A percentile compares a stretch with the other conserved stretches of the same genome.
phyloP scores from a whole-genome alignment of 2,329 filamentous ascomycete genomes.

The Alternaria gansuensis region DNA sequence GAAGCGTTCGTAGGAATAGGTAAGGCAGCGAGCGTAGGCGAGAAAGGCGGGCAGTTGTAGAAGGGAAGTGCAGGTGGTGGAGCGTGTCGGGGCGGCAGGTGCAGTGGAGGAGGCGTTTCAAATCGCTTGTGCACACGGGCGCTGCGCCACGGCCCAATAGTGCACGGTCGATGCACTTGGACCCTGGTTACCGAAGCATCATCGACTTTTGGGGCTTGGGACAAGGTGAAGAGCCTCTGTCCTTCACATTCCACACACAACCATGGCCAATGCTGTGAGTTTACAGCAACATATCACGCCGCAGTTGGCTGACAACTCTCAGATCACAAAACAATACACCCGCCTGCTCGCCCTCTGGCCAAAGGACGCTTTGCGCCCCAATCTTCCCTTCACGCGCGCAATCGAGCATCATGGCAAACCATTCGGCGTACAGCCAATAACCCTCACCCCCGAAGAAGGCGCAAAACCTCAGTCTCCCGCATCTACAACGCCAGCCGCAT shows the following conservation, averaged over 20 bases:
- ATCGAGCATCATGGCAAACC: slow-evolving; percentile 54
- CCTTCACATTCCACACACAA: slow-evolving; percentile 6
- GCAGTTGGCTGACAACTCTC: slow-evolving; percentile 7
- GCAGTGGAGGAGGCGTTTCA: slow-evolving; percentile 25
- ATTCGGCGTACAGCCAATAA: slow-evolving; percentile 42
- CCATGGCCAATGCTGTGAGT: slow-evolving; percentile 34
- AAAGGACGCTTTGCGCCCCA: slow-evolving; percentile 60
- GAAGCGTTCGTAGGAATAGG: slow-evolving; percentile 4
- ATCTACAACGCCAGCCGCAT: slow-evolving; percentile 17
- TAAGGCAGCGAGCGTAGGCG: slow-evolving; percentile 14
- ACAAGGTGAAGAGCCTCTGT: not conserved
- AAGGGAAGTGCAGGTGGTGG: slow-evolving; percentile 13
- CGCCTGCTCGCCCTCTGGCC: slow-evolving; percentile 62
- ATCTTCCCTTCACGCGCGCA: slow-evolving; percentile 56
- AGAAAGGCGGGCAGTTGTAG: slow-evolving; percentile 18
- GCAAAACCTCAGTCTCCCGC: slow-evolving; percentile 21
- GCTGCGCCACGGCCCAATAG: slow-evolving; percentile 19
- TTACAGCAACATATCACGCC: not conserved
- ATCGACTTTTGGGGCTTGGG: slow-evolving; percentile 18
- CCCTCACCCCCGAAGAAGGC: slow-evolving; percentile 24
- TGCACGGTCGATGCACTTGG: slow-evolving; percentile 5
- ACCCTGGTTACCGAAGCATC: slow-evolving; percentile 20
- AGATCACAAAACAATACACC: slow-evolving; percentile 59
- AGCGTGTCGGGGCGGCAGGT: slow-evolving; percentile 20
- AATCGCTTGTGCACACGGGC: slow-evolving; percentile 12